Evolutionary conservation across 2,329 filamentous ascomycete species (phyloP).

Genomic region (Colletotrichum lini): DNA sequence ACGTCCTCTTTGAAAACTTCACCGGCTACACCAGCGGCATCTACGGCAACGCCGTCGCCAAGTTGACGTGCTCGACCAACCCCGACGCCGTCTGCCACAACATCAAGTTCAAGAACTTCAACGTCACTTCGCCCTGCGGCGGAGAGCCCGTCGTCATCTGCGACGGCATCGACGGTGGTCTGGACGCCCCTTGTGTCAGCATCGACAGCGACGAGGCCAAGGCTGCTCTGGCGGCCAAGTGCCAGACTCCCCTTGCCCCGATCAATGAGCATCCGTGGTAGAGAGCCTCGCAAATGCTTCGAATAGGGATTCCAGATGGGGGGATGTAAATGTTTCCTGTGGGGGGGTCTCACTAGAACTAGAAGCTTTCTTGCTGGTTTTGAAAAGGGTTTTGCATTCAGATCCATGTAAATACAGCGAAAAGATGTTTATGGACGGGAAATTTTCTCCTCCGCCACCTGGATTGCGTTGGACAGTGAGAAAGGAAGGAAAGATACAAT

Average conservation of each 20-base stretch:
- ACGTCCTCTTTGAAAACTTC: slow-evolving; percentile 72
- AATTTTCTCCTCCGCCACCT: too few relatives aligned
- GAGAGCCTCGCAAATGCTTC: too few relatives aligned
- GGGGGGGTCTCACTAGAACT: too few relatives aligned
- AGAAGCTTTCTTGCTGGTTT: background rate
- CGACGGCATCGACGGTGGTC: slow-evolving; percentile 59
- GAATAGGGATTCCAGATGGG: background rate
- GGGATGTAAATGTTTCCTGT: too few relatives aligned
- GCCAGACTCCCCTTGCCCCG: slow-evolving; percentile 28
- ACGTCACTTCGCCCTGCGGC: slow-evolving; percentile 65
- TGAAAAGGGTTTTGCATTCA: background rate
- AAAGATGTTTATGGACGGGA: too few relatives aligned
- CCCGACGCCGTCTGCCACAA: slow-evolving; percentile 68
- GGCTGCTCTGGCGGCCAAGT: slow-evolving; percentile 33
- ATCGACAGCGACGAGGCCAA: slow-evolving; percentile 33
- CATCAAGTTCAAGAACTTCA: slow-evolving; percentile 69
- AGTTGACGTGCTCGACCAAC: slow-evolving; percentile 68
- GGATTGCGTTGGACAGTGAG: too few relatives aligned
- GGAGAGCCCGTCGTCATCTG: slow-evolving; percentile 63
- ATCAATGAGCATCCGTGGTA: slow-evolving; percentile 32
- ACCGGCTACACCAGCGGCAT: slow-evolving; percentile 70
- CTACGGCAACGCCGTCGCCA: slow-evolving; percentile 67
- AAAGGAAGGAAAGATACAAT: too few relatives aligned
- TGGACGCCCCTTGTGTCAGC: slow-evolving; percentile 51
- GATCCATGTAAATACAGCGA: background rate